Base-by-base conservation (phyloP, 768 basidiomycete genomes). In the Boletus rubroflammeus region DNA sequence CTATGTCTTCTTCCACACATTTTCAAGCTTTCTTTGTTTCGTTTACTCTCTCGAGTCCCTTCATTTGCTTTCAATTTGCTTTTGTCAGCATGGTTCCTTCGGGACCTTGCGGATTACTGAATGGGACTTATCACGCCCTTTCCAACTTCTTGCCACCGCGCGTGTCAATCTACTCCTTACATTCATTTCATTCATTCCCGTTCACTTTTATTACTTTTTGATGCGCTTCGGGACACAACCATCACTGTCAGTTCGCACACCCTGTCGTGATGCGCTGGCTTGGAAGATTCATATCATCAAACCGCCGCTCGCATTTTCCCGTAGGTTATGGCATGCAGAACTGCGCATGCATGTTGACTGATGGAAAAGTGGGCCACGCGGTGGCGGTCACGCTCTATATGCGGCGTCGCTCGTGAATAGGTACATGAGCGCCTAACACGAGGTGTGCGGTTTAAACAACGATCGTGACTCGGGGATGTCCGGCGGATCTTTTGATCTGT, bases 281-380 rank as follows among this genome's bases (percentile, higher is more conserved):
- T 34, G 44, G 34, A 55, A 47, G 50, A 46, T 61, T 65, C 59
- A 60, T 65, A 53, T 58, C 48, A 44, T 47, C 34, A 41, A 50
- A 41, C 52, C 47, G 48, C 49, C 58, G 42, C 42, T 62, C 58
- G 65, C 65, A 46, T 53, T 50, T 65, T 65, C 56, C 61, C 60
- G 58, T 53, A 56, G 35, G 57, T 42, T 62, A 65, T 62, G 66
- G 63, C 65, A 67, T 61, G 56, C 57, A 35, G 53, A 59, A 35
- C 55, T 61, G 65, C 50, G 56, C 59, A 61, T 56, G 56, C 52
- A 59, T 61, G 58, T 58, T 72, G 67, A 64, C 36, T 71, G 65
- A 70, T 69, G 65, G 54, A 43, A n/a, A n/a, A n/a, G 54, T 56
- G 42, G 61, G 50, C 47, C 67, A 62, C 51, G 50, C 55, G 51